Evolutionary conservation across 768 basidiomycete species (phyloP).

Genomic region (Boletus fagicola): DNA sequence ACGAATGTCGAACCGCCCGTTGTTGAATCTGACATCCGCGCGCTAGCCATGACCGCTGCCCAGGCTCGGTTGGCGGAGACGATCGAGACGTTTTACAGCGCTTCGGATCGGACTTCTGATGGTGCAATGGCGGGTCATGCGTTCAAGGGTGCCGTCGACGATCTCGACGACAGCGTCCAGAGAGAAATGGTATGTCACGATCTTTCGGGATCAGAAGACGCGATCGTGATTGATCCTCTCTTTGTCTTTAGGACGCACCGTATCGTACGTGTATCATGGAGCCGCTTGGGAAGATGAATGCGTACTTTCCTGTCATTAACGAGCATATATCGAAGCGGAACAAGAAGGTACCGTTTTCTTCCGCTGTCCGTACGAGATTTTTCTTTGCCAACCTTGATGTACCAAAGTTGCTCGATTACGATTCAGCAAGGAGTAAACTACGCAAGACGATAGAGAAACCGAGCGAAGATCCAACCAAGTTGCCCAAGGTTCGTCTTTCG

Average conservation of each 20-base stretch:
- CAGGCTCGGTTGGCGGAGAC: conserved; percentile 93
- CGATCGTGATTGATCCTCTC: conserved; percentile 1
- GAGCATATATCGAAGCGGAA: conserved; percentile 92
- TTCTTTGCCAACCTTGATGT: background rate
- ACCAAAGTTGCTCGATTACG: conserved; percentile 87
- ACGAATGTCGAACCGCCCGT: background rate
- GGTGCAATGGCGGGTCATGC: conserved; percentile 97
- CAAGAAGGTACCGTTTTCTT: conserved; percentile 70
- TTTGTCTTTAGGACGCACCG: conserved; percentile 70
- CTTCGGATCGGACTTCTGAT: conserved; percentile 80
- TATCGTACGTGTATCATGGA: conserved; percentile 95
- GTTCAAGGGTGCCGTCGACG: conserved; percentile 93
- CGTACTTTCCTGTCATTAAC: conserved; percentile 91
- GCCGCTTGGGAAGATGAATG: conserved; percentile 94
- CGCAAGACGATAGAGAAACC: conserved; percentile 92
- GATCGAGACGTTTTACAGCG: conserved; percentile 87
- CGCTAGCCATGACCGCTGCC: conserved; percentile 86
- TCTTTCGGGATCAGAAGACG: background rate
- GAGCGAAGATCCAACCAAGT: conserved; percentile 86
- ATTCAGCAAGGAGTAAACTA: conserved; percentile 84
- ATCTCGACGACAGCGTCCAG: conserved; percentile 81
- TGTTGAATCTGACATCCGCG: background rate
- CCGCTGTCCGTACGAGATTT: too few relatives aligned
- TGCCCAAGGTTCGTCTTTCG: conserved; percentile 61
- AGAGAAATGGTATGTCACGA: conserved; percentile 72